A percentile compares a stretch with the other conserved stretches of the same genome.
phyloP scores from a whole-genome alignment of 495 filamentous ascomycete genomes.

The Cudoniella acicularis region DNA sequence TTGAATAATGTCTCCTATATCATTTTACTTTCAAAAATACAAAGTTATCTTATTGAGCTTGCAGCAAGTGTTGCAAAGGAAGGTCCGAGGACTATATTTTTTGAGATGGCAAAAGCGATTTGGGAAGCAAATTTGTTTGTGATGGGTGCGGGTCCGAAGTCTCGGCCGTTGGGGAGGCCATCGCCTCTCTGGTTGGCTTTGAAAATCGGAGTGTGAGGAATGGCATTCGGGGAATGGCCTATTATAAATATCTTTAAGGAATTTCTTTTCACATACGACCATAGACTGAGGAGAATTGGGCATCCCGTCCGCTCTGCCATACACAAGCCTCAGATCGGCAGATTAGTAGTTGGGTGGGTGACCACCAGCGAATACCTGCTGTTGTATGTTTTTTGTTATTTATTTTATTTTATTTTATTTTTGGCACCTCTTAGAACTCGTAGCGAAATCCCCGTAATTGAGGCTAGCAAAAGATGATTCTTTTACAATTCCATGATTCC shows the following conservation, averaged over 20 bases:
- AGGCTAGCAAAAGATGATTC: too few species aligned
- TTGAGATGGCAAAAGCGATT: too few species aligned
- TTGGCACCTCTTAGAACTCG: not conserved
- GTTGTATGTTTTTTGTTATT: not conserved
- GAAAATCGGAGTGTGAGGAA: too few species aligned
- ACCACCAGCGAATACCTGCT: not conserved
- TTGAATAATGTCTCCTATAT: not conserved
- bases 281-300: not conserved
- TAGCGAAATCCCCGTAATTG: too few species aligned
- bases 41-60: not conserved
- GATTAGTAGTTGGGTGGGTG: not conserved
- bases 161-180: too few species aligned
- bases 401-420: not conserved
- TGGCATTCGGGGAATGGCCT: too few species aligned
- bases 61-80: not conserved
- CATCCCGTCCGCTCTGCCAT: not conserved
- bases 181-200: too few species aligned
- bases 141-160: too few species aligned
- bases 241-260: too few species aligned
- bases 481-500: too few species aligned
- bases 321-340: not conserved
- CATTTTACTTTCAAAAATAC: constrained; percentile 1
- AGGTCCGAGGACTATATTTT: too few species aligned
- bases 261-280: constrained; percentile 3
- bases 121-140: too few species aligned